These are phyloP conservation scores for Rhododendron henanense DNA, from an alignment of 148 eudicot species.

Conservation along the genomic window DNA sequence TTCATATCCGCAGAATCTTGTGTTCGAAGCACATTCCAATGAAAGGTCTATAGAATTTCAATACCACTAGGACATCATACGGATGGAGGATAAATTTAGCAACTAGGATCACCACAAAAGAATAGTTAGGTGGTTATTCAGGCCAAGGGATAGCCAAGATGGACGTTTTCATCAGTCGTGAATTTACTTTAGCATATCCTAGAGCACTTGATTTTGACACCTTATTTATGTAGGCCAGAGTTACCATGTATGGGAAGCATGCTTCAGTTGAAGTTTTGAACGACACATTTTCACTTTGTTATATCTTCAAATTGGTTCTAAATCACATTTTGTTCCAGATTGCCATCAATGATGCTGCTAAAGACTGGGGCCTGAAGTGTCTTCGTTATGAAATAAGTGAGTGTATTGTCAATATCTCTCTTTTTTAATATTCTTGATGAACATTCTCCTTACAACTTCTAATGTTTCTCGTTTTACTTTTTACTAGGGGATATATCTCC, in stretches of 20 bases:
- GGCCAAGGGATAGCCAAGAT: background rate
- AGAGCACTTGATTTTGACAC: background rate
- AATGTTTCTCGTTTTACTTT: background rate
- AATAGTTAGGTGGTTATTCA: background rate
- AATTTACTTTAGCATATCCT: background rate
- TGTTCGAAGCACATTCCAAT: background rate
- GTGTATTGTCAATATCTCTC: constrained; percentile 8
- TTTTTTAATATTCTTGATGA: background rate
- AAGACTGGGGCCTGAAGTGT: constrained; percentile 83
- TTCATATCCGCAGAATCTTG: too few species aligned
- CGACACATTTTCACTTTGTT: background rate
- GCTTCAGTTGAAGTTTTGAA: background rate
- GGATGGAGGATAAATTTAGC: background rate
- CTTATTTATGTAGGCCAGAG: background rate
- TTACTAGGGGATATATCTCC: constrained; percentile 87
- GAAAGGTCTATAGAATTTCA: background rate
- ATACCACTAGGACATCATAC: background rate
- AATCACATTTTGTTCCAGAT: constrained; percentile 34
- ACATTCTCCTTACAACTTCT: background rate
- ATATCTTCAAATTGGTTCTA: background rate
- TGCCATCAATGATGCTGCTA: constrained; percentile 78
- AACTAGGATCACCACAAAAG: background rate
- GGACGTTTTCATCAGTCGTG: too few species aligned
- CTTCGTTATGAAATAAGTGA: constrained; percentile 93
- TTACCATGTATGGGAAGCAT: background rate